Conservation (phyloP, 257 asterid genomes). For the Solanum rostratum region DNA sequence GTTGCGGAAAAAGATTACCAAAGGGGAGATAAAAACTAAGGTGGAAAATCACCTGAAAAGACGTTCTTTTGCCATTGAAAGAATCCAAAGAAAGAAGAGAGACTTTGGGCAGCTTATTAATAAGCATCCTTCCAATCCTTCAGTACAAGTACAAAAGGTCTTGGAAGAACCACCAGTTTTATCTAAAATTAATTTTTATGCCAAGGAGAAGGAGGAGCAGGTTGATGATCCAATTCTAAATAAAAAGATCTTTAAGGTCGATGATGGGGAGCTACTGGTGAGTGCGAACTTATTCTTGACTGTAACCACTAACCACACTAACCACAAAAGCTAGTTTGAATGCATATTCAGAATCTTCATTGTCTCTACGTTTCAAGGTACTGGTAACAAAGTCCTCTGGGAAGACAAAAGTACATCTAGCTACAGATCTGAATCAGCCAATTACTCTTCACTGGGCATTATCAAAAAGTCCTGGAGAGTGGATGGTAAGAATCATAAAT, state of each 20-base stretch:
- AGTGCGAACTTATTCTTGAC: slow-evolving; percentile 2
- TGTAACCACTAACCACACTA: background rate
- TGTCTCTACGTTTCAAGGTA: slow-evolving; percentile 37
- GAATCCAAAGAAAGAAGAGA: slow-evolving; percentile 84
- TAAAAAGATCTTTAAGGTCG: slow-evolving; percentile 45
- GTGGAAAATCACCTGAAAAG: slow-evolving; percentile 40
- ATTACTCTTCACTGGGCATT: slow-evolving; percentile 92
- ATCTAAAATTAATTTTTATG: slow-evolving; percentile 43
- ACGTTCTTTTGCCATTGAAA: slow-evolving; percentile 21
- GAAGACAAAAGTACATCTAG: slow-evolving; percentile 58
- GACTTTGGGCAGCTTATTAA: slow-evolving; percentile 50
- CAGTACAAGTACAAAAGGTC: slow-evolving; percentile 17
- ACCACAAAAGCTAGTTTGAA: background rate
- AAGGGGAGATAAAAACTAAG: slow-evolving; percentile 61
- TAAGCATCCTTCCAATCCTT: slow-evolving; percentile 32
- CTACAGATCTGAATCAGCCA: slow-evolving; percentile 72
- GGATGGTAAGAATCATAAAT: slow-evolving; percentile 49
- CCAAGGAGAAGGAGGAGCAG: slow-evolving; percentile 46
- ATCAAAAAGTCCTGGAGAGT: slow-evolving; percentile 74
- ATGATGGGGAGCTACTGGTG: slow-evolving; percentile 75
- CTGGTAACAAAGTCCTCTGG: slow-evolving; percentile 50
- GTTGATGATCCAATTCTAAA: slow-evolving; percentile 36
- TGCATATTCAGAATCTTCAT: background rate
- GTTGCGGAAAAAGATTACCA: slow-evolving; percentile 41
- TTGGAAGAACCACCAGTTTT: slow-evolving; percentile 37